Evolutionary conservation across 306 rosid genomes (phyloP).

Genomic region (Corylus avellana): DNA sequence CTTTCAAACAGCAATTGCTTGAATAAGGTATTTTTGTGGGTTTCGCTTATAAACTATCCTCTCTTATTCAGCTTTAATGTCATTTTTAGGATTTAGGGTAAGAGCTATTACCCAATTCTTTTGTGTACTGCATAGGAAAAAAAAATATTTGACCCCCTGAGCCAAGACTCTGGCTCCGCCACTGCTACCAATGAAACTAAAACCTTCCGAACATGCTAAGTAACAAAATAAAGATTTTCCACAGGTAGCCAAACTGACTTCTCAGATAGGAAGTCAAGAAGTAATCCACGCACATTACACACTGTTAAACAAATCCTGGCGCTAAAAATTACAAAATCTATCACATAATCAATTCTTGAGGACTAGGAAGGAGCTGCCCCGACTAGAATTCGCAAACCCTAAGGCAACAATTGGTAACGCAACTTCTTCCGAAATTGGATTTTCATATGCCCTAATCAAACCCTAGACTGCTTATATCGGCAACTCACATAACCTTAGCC

Average conservation of each 20-base stretch:
- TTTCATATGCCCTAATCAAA: constrained; percentile 5
- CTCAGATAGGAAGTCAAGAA: neutral
- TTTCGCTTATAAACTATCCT: too few relatives aligned
- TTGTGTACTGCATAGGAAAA: too few relatives aligned
- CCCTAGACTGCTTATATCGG: constrained; percentile 30
- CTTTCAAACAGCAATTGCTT: too few relatives aligned
- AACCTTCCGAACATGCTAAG: neutral
- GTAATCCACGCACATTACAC: neutral
- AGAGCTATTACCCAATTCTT: too few relatives aligned
- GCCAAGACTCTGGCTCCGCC: too few relatives aligned
- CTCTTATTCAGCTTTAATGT: too few relatives aligned
- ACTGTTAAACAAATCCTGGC: neutral
- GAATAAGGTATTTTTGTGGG: too few relatives aligned
- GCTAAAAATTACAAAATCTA: too few relatives aligned
- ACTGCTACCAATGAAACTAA: neutral
- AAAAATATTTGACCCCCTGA: too few relatives aligned
- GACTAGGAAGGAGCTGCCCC: neutral
- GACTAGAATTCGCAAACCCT: neutral
- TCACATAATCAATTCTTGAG: neutral
- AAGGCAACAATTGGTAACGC: neutral
- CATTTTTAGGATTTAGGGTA: too few relatives aligned
- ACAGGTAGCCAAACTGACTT: neutral
- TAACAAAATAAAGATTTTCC: neutral
- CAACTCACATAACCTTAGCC: constrained; percentile 11
- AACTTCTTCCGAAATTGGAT: neutral